Conservation (phyloP, 2,329 filamentous ascomycete genomes). For the Trichoderma sp. region DNA sequence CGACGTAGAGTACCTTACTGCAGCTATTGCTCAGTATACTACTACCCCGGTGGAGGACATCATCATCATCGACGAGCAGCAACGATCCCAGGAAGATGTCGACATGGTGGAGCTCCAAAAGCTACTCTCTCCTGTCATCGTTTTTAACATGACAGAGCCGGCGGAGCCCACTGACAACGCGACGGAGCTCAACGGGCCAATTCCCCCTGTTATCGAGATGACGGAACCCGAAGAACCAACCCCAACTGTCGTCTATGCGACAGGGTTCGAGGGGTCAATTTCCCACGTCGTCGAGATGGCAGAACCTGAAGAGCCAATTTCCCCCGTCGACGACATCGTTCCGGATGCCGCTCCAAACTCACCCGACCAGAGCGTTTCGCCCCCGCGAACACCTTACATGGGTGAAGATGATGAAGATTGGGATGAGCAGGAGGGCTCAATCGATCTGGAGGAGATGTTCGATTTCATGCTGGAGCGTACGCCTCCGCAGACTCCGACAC, state of each 20-base stretch:
- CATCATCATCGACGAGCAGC: slow-evolving; percentile 20
- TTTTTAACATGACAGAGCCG: slow-evolving; percentile 13
- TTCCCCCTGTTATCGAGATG: slow-evolving; percentile 5
- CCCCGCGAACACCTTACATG: slow-evolving; percentile 19
- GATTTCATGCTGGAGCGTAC: not conserved
- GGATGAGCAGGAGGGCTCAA: not conserved
- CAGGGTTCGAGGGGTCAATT: not conserved
- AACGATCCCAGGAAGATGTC: slow-evolving; percentile 18
- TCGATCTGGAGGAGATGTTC: not conserved
- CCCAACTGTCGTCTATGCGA: slow-evolving; percentile 12
- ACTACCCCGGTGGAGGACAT: slow-evolving; percentile 2
- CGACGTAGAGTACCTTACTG: slow-evolving; percentile 24
- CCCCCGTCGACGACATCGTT: slow-evolving; percentile 22
- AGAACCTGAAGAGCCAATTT: slow-evolving; percentile 6
- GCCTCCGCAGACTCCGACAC: not conserved
- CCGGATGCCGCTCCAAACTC: slow-evolving; percentile 20
- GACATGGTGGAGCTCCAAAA: slow-evolving; percentile 18
- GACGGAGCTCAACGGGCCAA: slow-evolving; percentile 19
- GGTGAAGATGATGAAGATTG: slow-evolving; percentile 23
- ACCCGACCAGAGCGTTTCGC: not conserved
- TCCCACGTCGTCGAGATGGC: slow-evolving; percentile 7
- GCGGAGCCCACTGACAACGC: slow-evolving; percentile 14
- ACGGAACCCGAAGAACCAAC: slow-evolving; percentile 2
- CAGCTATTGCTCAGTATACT: slow-evolving; percentile 25
- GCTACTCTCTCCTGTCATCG: slow-evolving; percentile 13